Conservation (phyloP, 1,284 basidiomycete genomes). For the Ustilago loliicola region DNA sequence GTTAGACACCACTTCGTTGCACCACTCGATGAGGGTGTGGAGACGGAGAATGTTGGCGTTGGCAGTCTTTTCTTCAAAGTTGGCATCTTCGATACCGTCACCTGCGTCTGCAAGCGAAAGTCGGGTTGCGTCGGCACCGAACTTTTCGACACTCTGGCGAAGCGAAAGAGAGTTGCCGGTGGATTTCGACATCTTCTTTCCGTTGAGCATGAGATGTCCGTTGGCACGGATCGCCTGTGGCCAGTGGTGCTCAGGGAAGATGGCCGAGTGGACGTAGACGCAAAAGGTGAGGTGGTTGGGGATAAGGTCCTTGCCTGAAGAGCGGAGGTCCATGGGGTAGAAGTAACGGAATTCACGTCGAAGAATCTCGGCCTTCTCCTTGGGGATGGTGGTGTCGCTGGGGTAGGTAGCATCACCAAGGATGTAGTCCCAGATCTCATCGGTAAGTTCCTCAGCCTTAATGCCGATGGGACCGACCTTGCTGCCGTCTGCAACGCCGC, state of each 20-base stretch:
- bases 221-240: conserved; percentile 92
- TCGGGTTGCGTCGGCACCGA: conserved; percentile 92
- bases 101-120: conserved; percentile 95
- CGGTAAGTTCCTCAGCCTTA: conserved; percentile 91
- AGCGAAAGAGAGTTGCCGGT: conserved; percentile 76
- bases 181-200: conserved; percentile 99
- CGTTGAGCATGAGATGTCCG: conserved; percentile 97
- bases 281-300: conserved; percentile 96
- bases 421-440: conserved; percentile 97
- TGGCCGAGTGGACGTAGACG: conserved; percentile 91
- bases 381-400: conserved; percentile 75
- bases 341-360: conserved; percentile 96
- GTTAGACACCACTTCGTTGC: conserved; percentile 81
- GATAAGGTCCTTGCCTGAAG: conserved; percentile 98
- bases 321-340: conserved; percentile 98
- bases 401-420: conserved; percentile 85
- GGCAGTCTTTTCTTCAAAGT: conserved; percentile 98
- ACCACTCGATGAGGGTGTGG: conserved; percentile 92
- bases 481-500: conserved; percentile 79
- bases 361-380: conserved; percentile 84
- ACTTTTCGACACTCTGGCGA: conserved; percentile 74
- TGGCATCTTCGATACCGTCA: conserved; percentile 96
- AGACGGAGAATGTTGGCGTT: conserved; percentile 97
- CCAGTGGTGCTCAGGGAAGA: conserved; percentile 95
- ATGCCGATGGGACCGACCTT: conserved; percentile 86